Base-by-base conservation (phyloP, 179 eudicot genomes). In the Monotropa hypopitys region DNA sequence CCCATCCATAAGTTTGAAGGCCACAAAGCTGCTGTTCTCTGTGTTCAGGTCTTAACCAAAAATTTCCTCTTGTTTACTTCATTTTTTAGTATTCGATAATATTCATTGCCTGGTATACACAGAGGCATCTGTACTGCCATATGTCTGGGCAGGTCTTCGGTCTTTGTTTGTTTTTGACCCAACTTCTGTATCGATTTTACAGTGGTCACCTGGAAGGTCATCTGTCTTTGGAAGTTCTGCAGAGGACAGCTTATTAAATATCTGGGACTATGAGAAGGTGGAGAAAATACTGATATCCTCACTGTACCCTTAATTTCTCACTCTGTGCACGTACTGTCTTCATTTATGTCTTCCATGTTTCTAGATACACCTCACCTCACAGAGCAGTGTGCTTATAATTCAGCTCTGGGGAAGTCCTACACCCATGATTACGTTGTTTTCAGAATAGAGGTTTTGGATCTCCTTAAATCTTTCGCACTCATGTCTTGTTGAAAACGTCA, bases 221-320 rank as follows among this genome's bases (percentile, higher is more conserved):
- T 91, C 97, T 65, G 93, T 96, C 73, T 96, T 96, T 79, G 99
- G 99, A 83, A 96, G 98, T 85, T 89, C 98, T 66, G 98, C 99
- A 46, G 98, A 96, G 92, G 98, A 96, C 82, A 96, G 98, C 74
- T 78, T 96, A 57, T 84, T 93, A 57, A 93, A 93, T 83, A 88
- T 95, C 72, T 95, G 99, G 98, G 97, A 95, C 85, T 88, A 91
- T 80, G 96, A 88, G 65, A 89, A 91, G 97, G 99, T 92, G 47
- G 33, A 63, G 11, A 72, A 56, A 26, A 20, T 81, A 33, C 56
- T 66, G 12, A n/a, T 54, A 16, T 53, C 16, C 26, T 77, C 23
- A 18, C 32, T 32, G 7, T 70, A 12, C 23, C 26, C 18, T 66
- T 42, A 0, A 2, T 42, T 23, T 69, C 72, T 76, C 49, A 4